Evolutionary conservation across 805 yeast species (phyloP).

Genomic region (Metschnikowia picachoensis): DNA sequence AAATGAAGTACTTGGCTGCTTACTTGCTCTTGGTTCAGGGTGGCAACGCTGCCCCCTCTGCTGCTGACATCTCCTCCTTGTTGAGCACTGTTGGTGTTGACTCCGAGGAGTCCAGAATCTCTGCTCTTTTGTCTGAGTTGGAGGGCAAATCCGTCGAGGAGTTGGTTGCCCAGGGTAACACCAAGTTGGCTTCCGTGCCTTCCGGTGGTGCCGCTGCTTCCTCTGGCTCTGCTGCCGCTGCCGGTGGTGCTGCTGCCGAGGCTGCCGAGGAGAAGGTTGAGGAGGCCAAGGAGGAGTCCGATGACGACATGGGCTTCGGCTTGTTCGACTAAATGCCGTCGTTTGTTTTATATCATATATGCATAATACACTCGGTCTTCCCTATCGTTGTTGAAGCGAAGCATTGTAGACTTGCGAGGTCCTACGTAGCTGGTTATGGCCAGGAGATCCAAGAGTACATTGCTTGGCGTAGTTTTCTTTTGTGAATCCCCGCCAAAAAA

Average conservation of each 20-base stretch:
- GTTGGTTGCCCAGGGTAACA: slow-evolving; percentile 90
- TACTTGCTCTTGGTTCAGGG: slow-evolving; percentile 97
- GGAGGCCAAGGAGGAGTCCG: slow-evolving; percentile 62
- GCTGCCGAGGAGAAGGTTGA: slow-evolving; percentile 68
- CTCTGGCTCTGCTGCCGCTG: slow-evolving; percentile 65
- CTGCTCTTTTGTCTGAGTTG: slow-evolving; percentile 74
- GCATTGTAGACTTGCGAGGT: too few relatives aligned
- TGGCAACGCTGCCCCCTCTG: slow-evolving; percentile 92
- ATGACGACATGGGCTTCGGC: slow-evolving; percentile 87
- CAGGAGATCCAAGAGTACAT: too few relatives aligned
- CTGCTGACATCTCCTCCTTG: slow-evolving; percentile 83
- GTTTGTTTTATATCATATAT: background rate
- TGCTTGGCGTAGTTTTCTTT: too few relatives aligned
- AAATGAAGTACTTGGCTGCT: slow-evolving; percentile 98
- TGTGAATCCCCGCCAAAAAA: too few relatives aligned
- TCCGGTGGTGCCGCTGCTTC: slow-evolving; percentile 96
- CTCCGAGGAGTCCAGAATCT: slow-evolving; percentile 84
- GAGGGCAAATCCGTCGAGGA: slow-evolving; percentile 92
- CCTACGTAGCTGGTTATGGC: too few relatives aligned
- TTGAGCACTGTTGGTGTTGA: slow-evolving; percentile 95
- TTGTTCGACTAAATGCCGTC: slow-evolving; percentile 79
- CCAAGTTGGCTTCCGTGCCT: slow-evolving; percentile 96
- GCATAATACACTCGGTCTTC: slow-evolving; percentile 1
- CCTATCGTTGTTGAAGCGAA: too few relatives aligned
- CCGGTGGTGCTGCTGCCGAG: slow-evolving; percentile 69